Evolutionary conservation across 176 grass and related monocot species (phyloP).

Genomic region (Avena sativa): DNA sequence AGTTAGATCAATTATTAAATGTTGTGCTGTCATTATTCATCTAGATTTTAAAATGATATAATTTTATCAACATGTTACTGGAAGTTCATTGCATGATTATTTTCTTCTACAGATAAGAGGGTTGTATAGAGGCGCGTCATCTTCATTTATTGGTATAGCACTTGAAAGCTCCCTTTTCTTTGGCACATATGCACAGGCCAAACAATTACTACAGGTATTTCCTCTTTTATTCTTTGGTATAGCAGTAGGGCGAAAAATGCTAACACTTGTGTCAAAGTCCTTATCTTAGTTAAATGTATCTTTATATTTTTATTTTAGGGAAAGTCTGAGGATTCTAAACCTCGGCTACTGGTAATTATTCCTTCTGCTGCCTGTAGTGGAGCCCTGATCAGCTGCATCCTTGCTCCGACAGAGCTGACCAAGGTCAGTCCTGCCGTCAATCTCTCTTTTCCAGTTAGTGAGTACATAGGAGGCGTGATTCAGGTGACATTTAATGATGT

Average conservation of each 20-base stretch:
- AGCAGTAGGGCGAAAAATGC: background rate
- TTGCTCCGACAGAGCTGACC: constrained; percentile 86
- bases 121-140: constrained; percentile 90
- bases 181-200: constrained; percentile 84
- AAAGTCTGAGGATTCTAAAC: constrained; percentile 61
- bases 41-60: background rate
- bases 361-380: constrained; percentile 83
- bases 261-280: constrained; percentile 20
- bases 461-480: constrained; percentile 39
- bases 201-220: constrained; percentile 84
- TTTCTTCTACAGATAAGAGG: constrained; percentile 77
- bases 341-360: constrained; percentile 81
- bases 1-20: constrained; percentile 12
- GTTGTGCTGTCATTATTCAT: background rate
- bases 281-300: constrained; percentile 22
- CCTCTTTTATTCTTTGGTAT: background rate
- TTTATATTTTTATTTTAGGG: constrained; percentile 54
- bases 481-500: constrained; percentile 50
- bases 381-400: constrained; percentile 85
- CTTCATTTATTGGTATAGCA: constrained; percentile 92
- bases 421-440: constrained; percentile 59
- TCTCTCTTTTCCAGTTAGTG: constrained; percentile 12
- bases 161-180: constrained; percentile 94
- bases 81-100: constrained; percentile 35
- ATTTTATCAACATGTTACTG: background rate